Base-by-base conservation (phyloP, 2,329 filamentous ascomycete genomes). In the Aspergillus uvarum region DNA sequence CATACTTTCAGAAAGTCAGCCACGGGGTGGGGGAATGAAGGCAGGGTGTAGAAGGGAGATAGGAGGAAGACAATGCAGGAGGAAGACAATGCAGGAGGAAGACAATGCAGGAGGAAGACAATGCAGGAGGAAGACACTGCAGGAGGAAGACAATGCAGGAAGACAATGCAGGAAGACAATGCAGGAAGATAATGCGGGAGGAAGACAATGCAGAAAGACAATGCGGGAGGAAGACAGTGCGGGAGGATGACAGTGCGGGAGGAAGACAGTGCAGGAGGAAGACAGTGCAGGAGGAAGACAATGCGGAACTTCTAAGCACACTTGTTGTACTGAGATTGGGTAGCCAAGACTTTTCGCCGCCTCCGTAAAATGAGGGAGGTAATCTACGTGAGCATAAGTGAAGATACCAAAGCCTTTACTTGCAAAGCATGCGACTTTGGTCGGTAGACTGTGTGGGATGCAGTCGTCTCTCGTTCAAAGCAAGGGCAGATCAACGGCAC, bases 361-460 rank as follows among this genome's bases (percentile, higher is more conserved):
- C 14, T 10, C 32, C 10, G 50, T 52, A n/a, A 42, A 52, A 42
- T 26, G 31, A n/a, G 3, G 50, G 31, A 52, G 31, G 29, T 21
- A 52, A 14, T 21, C 26, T 52, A 24, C 19, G 50, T 26, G 31
- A 52, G 50, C 14, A 52, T 24, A 52, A 14, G 31, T n/a, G 19
- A 52, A 52, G 29, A 52, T 52, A 10, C 35, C 10, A 52, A 24
- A 26, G 50, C 31, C 50, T 52, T 11, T 26, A 35, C 19, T 52
- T 35, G 50, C 50, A 11, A 52, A 52, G 50, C 50, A 52, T 52
- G 38, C 50, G 29, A 52, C 19, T 52, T n/a, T 52, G 50, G 50
- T 52, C 50, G 35, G 3, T 52, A 52, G 19, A 52, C 19, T 52
- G 31, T 42, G 50, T 21, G 10, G 50, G 50, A 52, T 52, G 22